These are phyloP conservation scores for Phalaenopsis aphrodite DNA, from an alignment of 106 monocot species.

Conservation along the genomic window DNA sequence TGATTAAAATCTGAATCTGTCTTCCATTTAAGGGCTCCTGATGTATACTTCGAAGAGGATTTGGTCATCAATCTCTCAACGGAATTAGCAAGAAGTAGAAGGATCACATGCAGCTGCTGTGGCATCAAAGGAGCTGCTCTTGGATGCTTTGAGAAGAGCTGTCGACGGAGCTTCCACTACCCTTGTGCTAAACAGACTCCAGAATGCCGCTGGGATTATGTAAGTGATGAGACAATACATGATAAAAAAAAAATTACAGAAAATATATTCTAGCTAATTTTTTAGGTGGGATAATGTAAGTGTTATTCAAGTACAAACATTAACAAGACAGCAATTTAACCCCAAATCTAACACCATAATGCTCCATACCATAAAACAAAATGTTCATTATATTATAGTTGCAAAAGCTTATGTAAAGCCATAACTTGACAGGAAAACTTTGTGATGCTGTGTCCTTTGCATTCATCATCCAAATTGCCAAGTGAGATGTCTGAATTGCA, in stretches of 20 bases:
- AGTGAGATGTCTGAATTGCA: constrained; percentile 25
- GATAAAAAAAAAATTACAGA: background rate
- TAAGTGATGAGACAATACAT: constrained; percentile 15
- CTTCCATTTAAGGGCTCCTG: constrained; percentile 72
- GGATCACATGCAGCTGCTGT: constrained; percentile 84
- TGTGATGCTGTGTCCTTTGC: constrained; percentile 93
- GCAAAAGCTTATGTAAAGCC: background rate
- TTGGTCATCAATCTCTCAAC: constrained; percentile 50
- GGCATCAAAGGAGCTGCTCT: constrained; percentile 88
- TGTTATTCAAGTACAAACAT: too few species aligned
- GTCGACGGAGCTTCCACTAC: constrained; percentile 90
- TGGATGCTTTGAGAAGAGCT: constrained; percentile 84
- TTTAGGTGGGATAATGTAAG: too few species aligned
- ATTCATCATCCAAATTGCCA: constrained; percentile 53
- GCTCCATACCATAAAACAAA: background rate
- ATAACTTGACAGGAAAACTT: constrained; percentile 66
- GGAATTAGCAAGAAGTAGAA: constrained; percentile 82
- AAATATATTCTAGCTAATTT: background rate
- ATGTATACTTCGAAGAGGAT: constrained; percentile 89
- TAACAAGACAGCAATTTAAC: too few species aligned
- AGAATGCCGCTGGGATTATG: constrained; percentile 84
- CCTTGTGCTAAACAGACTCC: constrained; percentile 81
- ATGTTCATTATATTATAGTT: background rate
- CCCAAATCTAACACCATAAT: background rate
- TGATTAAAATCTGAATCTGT: background rate